Evolutionary conservation across 1,284 basidiomycete genomes (phyloP).

Genomic region (Fomitopsis pinicola): DNA sequence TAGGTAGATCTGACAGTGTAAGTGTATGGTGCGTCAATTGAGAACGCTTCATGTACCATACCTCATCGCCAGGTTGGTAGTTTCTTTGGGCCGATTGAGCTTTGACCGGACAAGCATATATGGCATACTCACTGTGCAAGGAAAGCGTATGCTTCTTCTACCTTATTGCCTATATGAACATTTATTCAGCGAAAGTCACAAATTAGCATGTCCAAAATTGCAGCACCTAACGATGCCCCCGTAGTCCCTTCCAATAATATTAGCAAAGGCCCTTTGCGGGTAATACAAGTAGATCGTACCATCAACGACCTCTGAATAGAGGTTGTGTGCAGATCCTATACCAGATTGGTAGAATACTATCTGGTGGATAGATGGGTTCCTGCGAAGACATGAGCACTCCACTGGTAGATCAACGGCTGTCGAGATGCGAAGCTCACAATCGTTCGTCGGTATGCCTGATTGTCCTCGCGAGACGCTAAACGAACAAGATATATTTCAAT

Average conservation of each 20-base stretch:
- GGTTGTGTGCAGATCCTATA: conserved; percentile 55
- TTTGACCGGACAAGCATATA: not conserved
- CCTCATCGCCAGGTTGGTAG: conserved; percentile 66
- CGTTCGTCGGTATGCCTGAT: conserved; percentile 55
- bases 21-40: not conserved
- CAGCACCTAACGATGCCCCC: conserved; percentile 50
- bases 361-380: conserved; percentile 48
- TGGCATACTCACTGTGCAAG: conserved; percentile 58
- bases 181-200: not conserved
- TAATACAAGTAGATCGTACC: conserved; percentile 16
- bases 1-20: conserved; percentile 48
- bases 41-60: conserved; percentile 17
- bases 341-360: conserved; percentile 69
- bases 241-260: conserved; percentile 40
- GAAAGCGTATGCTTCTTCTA: conserved; percentile 70
- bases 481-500: too few species aligned
- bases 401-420: too few species aligned
- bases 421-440: conserved; percentile 25
- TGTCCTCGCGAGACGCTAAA: conserved; percentile 44
- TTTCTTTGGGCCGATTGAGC: conserved; percentile 40
- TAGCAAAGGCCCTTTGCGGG: not conserved
- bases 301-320: conserved; percentile 43
- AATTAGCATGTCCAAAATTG: not conserved
- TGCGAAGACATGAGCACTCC: conserved; percentile 12
- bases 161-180: conserved; percentile 47